Base-by-base conservation (phyloP, 306 rosid species). In the Mimosa pudica region DNA sequence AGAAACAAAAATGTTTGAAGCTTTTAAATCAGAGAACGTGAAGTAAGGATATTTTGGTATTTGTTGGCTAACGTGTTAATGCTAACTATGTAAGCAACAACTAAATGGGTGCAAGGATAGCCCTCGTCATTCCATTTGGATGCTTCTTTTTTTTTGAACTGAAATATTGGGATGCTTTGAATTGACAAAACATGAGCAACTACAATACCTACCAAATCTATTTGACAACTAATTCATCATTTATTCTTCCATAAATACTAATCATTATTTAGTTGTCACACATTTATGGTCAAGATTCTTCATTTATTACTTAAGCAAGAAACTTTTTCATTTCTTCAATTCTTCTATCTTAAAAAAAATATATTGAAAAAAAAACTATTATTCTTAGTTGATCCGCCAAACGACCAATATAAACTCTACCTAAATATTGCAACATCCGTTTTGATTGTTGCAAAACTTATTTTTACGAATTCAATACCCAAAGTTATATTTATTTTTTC, bases 241-340 rank as follows among this genome's bases (percentile, higher is more conserved):
- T 41, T 7, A 36, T 18, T 66, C 14, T 66, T 12, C 32, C 20
- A 17, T 2, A 70, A 63, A 62, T 45, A 17, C 47, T 75, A 89
- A 85, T 83, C 85, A 81, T 89, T 69, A 79, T 85, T 82, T 63
- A 68, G 79, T 42, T 86, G 81, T 80, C 63, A 63, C 24, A 71
- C 51, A 24, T 48, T 36, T 55, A 70, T 46, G 77, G 65, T 82
- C 78, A 70, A 74, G 61, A 84, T 82, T 82, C 85, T 84, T 58
- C 80, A 64, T 77, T 84, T 78, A 36, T 79, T 66, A 76, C 61
- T 71, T 48, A 36, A 78, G 61, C 80, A 65, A 57, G 7, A 36
- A 47, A 36, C 36, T 18, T 58, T 3, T 18, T 57, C 30, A 24
- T 24, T 24, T 24, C 30, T 51, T 51, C 60, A 54, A 0, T 55